Base-by-base conservation (phyloP, 805 yeast species). In the Monosporozyma servazzii region DNA sequence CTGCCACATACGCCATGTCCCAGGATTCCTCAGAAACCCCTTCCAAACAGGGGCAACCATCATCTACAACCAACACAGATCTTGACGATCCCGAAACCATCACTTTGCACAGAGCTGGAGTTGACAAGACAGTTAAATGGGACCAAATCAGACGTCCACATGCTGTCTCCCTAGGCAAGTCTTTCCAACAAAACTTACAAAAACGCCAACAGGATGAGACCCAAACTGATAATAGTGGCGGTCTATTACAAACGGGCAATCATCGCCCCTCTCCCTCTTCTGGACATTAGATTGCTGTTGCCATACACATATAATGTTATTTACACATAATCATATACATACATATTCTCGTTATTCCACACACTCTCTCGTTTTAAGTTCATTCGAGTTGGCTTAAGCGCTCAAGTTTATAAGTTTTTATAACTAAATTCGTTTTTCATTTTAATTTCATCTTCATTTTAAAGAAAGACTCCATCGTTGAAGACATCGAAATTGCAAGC, bases 121-220 rank as follows among this genome's bases (percentile, higher is more conserved):
- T 53, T 39, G 47, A 45, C 3, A 59, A 53, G n/a, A 55, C 55
- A 18, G 53, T 65, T 13, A 54, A 59, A 29, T 51, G 59, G 9
- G 60, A 58, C 13, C 51, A 51, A n/a, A 39, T 65, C 20, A 51
- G 60, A 25, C 57, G 48, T 37, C 68, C 68, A 3, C 66, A 62
- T 43, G 53, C 64, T 3, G 54, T 59, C 17, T 45, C 53, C 4
- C 53, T 54, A 7, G 48, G 52, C 30, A 42, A n/a, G 8, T 17
- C 18, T 7, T 31, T 27, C 45, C 31, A 29, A 33, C 40, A 46
- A 17, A 23, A 31, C 3, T 17, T 48, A 23, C 18, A 47, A 31
- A 30, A n/a, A 36, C 8, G 39, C 33, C 23, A 40, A 27, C 30
- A 36, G 39, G 18, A 39, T 31, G 3, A 23, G 7, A 25, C 48